Evolutionary conservation across 1,284 basidiomycete species (phyloP).

Genomic region (Pseudozyma hubeiensis): DNA sequence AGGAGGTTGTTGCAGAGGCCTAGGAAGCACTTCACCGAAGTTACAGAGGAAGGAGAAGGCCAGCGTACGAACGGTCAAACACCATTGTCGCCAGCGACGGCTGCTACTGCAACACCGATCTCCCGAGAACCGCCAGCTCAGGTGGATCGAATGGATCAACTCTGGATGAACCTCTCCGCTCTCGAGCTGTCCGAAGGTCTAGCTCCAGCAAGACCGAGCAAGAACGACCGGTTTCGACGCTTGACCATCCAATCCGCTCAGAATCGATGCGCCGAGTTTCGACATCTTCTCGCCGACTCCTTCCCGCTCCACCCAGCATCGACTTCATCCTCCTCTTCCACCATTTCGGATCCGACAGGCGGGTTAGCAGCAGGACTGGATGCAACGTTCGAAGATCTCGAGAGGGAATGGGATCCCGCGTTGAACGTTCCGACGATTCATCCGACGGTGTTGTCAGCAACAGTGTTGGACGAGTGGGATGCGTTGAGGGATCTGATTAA

Average conservation of each 20-base stretch:
- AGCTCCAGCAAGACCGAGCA: slow-evolving; percentile 38
- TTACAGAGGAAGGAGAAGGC: neutral
- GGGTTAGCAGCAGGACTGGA: slow-evolving; percentile 20
- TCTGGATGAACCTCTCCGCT: slow-evolving; percentile 35
- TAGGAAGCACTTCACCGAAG: slow-evolving; percentile 18
- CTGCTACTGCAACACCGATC: neutral
- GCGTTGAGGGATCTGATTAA: slow-evolving; percentile 60
- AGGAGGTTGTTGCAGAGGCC: slow-evolving; percentile 46
- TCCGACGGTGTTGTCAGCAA: slow-evolving; percentile 22
- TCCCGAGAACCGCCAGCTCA: neutral
- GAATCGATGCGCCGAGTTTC: slow-evolving; percentile 24
- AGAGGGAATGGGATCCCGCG: slow-evolving; percentile 36
- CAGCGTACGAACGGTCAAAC: too few relatives aligned
- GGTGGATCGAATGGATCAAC: slow-evolving; percentile 13
- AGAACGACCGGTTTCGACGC: slow-evolving; percentile 42
- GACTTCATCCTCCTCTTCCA: neutral
- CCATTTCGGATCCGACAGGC: slow-evolving; percentile 5
- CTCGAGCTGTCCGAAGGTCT: slow-evolving; percentile 41
- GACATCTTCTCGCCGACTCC: slow-evolving; percentile 21
- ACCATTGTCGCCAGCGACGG: neutral
- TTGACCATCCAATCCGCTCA: slow-evolving; percentile 43
- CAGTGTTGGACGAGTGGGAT: slow-evolving; percentile 61
- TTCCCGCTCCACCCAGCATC: slow-evolving; percentile 20
- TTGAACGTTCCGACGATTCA: slow-evolving; percentile 46
- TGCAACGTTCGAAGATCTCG: slow-evolving; percentile 30